phyloP scores from a whole-genome alignment of 208 protist species.

The Trypanosoma lewisi region DNA sequence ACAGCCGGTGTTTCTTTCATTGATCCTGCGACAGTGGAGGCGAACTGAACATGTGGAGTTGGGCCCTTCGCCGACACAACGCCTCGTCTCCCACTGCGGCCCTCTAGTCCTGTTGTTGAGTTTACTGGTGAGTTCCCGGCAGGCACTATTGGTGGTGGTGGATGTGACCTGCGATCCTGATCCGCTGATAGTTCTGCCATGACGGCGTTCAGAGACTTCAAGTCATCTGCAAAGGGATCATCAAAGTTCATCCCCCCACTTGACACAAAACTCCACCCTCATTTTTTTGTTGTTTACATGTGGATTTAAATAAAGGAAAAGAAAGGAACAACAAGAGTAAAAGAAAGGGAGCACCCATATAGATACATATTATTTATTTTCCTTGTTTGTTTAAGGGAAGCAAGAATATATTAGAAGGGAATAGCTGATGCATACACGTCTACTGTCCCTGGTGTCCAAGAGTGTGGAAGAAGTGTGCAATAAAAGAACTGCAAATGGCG shows the following conservation, averaged over 20 bases:
- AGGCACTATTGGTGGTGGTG: neutral
- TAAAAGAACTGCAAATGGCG: neutral
- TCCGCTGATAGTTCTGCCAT: slow-evolving; percentile 25
- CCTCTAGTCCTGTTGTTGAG: neutral
- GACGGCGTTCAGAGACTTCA: slow-evolving; percentile 31
- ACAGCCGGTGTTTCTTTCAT: neutral
- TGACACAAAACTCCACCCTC: neutral
- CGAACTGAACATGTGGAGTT: neutral
- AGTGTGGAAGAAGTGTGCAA: neutral
- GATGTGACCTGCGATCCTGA: neutral
- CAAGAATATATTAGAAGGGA: neutral
- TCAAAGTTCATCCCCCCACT: slow-evolving; percentile 53
- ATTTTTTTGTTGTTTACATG: neutral
- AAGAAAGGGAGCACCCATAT: neutral
- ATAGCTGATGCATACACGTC: neutral
- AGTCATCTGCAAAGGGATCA: slow-evolving; percentile 66
- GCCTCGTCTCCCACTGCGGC: slow-evolving; percentile 16
- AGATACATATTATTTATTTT: slow-evolving; percentile 6
- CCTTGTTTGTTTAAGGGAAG: neutral
- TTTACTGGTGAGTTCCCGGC: neutral
- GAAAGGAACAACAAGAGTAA: slow-evolving; percentile 9
- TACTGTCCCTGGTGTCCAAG: neutral
- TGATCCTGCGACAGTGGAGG: neutral
- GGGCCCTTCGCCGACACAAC: neutral
- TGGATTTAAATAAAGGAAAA: slow-evolving; percentile 7